A percentile compares a stretch with the other conserved stretches of the same genome.
phyloP scores from a whole-genome alignment of 345 rosid genomes.

The Populus deltoides region DNA sequence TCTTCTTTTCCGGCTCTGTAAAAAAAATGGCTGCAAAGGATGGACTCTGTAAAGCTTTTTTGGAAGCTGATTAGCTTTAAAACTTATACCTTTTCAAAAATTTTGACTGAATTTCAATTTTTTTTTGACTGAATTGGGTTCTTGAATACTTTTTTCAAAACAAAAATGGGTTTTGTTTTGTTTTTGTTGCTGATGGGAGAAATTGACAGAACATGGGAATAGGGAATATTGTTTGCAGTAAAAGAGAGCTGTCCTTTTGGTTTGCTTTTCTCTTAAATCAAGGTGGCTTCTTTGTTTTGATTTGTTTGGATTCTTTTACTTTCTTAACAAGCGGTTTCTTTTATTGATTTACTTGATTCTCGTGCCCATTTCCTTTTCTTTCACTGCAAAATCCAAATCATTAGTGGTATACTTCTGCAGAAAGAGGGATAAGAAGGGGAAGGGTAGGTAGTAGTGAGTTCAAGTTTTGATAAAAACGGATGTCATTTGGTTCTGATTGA shows the following conservation, averaged over 20 bases:
- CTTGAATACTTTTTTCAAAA: no score
- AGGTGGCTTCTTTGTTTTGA: constrained; percentile 7
- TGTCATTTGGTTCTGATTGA: not conserved
- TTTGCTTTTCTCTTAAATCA: constrained; percentile 11
- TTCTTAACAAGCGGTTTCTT: not conserved
- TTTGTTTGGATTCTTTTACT: constrained; percentile 13
- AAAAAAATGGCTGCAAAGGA: not conserved
- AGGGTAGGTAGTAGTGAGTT: not conserved
- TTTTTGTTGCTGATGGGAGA: not conserved
- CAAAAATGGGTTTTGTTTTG: not conserved
- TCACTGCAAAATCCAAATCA: not conserved
- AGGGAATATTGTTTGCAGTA: not conserved
- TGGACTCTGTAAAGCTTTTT: constrained; percentile 8
- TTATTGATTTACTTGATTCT: not conserved
- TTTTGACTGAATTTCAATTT: constrained; percentile 6
- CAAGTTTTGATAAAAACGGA: not conserved
- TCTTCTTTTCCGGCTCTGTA: not conserved
- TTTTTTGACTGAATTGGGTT: not conserved
- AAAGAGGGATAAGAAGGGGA: not conserved
- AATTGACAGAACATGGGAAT: not conserved
- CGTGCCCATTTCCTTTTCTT: not conserved
- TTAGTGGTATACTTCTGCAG: not conserved
- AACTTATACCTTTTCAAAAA: not conserved
- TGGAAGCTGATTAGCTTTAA: not conserved
- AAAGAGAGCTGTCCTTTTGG: not conserved